Base-by-base conservation (phyloP, 108 stramenopile species). In the Nitzschia palea region DNA sequence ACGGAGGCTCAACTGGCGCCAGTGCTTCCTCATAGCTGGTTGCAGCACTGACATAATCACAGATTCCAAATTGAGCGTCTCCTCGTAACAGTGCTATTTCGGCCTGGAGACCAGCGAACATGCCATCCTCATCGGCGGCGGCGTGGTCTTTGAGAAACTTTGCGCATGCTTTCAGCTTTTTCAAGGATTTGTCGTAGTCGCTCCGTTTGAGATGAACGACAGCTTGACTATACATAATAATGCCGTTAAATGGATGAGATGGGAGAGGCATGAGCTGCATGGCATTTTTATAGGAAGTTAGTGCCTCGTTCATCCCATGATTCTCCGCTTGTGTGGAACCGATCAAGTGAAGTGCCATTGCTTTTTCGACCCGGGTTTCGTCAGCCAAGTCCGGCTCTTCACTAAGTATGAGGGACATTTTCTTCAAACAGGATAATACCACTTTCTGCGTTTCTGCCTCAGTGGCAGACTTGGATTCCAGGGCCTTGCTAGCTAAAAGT, bases 31-130 rank as follows among this genome's bases (percentile, higher is more conserved):
- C 63, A 54, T 68, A 71, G 34, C 66, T 53, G 17, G 51, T 48
- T 42, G 75, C 63, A 26, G 86, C 82, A 52, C 32, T 58, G 26
- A 34, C 56, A 56, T 83, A 86, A 37, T 83, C 80, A 53, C 81
- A 82, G 25, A 23, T 22, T 17, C 51, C 68, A 9, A 65, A 59
- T 26, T 75, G 42, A 20, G 78, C 63, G 51, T 75, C 72, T 26
- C 78, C 79, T 28, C 74, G 30, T 5, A 75, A 56, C 50, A 66
- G 77, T 23, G 74, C 29, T 2, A 55, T 54, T 20, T 74, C 68
- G 1, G 44, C 62, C 28, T 72, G 72, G 10, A 48, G 30, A 12
- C 60, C 65, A 63, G 62, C 35, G 55, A 62, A 25, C 68, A 36
- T 12, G 50, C 65, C 26, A 2, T 22, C 18, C 3, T 48, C 62